Evolutionary conservation across 768 basidiomycete genomes (phyloP), one percentile per base, ranked within the genome.

Genomic region (Tulasnella sp.): DNA sequence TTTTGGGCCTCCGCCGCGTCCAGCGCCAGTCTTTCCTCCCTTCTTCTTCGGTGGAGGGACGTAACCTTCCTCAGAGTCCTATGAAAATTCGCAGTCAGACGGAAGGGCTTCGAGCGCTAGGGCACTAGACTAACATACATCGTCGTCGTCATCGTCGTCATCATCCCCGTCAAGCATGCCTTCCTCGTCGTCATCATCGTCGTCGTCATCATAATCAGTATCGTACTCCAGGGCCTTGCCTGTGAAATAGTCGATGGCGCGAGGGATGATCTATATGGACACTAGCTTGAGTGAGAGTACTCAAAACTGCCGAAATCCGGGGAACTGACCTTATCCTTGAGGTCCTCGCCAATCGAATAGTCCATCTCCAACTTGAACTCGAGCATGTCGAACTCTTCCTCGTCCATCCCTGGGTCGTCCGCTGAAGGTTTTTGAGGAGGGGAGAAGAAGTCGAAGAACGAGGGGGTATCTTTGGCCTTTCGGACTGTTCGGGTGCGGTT

Each of bases 371-470:
- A 79, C 69, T 88, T 87, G 70, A 86, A 87, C 70, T 97, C 92
- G 45, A 96, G 77, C 62, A 92, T 92, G 53, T 90, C 88, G 0
- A 94, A 78, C 22, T 90, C 88, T 0, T 91, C 87, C 1, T 85
- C 85, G 0, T 88, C 88, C 19, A 87, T 74, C 2, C 92, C 89
- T 24, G 78, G 81, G 25, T 72, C 76, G 60, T 89, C 86, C 49
- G 85, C 70, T 43, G 74, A 78, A 46, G 84, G 82, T 10, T 85
- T 81, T 4, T 78, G 70, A 2, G 89, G 87, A 2, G 85, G 82
- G 54, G 75, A 74, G 80, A 99, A 99, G 75, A 98, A 99, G 79
- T 92, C 91, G 85, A 99, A 99, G 80, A 99, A 98, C 12, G 94
- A 97, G 31, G 93, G 89, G 4, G 87, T 84, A 8, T 91, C 88